phyloP scores from a whole-genome alignment of 2,329 filamentous ascomycete genomes.

The Botryosphaeria dothidea region DNA sequence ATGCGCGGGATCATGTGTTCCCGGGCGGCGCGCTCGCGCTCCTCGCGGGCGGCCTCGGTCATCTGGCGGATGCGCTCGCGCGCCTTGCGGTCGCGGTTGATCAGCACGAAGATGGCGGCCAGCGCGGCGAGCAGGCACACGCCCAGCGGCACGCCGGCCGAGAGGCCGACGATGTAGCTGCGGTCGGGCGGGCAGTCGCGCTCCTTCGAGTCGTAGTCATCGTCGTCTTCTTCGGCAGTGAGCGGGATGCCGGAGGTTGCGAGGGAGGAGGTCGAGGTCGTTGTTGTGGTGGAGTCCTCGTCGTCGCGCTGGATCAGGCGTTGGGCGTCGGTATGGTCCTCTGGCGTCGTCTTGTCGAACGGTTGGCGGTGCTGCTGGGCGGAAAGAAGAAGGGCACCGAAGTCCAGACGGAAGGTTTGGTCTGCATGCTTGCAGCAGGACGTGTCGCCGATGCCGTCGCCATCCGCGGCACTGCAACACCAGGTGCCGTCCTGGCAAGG shows the following conservation, averaged over 20 bases:
- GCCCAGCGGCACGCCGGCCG: constrained; percentile 10
- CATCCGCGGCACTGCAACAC: neutral
- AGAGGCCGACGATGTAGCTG: constrained; percentile 10
- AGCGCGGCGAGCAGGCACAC: constrained; percentile 8
- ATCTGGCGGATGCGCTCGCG: constrained; percentile 4
- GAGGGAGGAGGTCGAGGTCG: neutral
- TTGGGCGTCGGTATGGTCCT: neutral
- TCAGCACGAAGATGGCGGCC: constrained; percentile 10
- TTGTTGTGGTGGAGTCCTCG: neutral
- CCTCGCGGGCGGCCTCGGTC: constrained; percentile 5
- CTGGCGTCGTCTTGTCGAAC: neutral
- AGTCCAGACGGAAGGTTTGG: constrained; percentile 13
- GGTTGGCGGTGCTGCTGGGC: neutral
- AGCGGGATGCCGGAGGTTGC: neutral
- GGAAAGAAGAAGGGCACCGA: neutral
- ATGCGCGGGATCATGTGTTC: constrained; percentile 4
- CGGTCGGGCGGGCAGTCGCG: neutral
- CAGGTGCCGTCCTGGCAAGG: constrained; percentile 7
- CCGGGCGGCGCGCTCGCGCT: constrained; percentile 13
- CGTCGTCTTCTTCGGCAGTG: neutral
- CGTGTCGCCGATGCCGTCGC: constrained; percentile 4
- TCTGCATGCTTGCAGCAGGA: neutral
- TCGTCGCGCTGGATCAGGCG: neutral
- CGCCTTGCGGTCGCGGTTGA: constrained; percentile 13
- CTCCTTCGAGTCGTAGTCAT: neutral